These are phyloP conservation scores for Perkinsus chesapeaki DNA, from an alignment of 169 alveolate genomes.

Conservation along the genomic window DNA sequence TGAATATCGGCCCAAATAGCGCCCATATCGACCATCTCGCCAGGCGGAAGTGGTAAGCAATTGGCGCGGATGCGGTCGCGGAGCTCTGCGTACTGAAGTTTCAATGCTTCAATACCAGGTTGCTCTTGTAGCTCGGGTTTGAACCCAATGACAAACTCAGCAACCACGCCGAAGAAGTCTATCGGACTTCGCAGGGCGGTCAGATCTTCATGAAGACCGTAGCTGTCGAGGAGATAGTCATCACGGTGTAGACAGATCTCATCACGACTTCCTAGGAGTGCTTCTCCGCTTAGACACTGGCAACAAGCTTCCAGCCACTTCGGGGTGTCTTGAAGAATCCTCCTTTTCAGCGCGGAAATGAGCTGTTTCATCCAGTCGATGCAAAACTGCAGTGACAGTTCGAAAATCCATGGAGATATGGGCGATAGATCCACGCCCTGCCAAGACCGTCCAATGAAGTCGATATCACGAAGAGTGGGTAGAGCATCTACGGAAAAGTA, in stretches of 20 bases:
- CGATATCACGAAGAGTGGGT: neutral
- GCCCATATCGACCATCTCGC: too few species aligned
- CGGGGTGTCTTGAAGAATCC: neutral
- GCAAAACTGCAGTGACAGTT: neutral
- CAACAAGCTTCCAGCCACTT: neutral
- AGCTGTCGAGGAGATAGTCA: neutral
- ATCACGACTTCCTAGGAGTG: neutral
- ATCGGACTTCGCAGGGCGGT: neutral
- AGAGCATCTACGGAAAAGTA: neutral
- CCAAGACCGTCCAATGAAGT: neutral
- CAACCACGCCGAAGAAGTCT: neutral
- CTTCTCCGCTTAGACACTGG: neutral
- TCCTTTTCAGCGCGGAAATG: neutral
- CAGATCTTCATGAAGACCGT: neutral
- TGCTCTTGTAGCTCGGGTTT: too few species aligned
- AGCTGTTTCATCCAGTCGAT: neutral
- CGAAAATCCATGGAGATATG: neutral
- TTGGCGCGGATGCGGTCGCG: too few species aligned
- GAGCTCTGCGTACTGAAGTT: too few species aligned
- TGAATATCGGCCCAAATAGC: too few species aligned
- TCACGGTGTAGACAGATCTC: neutral
- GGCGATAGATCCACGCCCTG: neutral
- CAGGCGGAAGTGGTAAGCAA: too few species aligned
- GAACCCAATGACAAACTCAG: too few species aligned
- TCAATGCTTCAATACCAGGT: too few species aligned